Conservation (phyloP, 2,329 filamentous ascomycete genomes). For the Colletotrichum coccodes region DNA sequence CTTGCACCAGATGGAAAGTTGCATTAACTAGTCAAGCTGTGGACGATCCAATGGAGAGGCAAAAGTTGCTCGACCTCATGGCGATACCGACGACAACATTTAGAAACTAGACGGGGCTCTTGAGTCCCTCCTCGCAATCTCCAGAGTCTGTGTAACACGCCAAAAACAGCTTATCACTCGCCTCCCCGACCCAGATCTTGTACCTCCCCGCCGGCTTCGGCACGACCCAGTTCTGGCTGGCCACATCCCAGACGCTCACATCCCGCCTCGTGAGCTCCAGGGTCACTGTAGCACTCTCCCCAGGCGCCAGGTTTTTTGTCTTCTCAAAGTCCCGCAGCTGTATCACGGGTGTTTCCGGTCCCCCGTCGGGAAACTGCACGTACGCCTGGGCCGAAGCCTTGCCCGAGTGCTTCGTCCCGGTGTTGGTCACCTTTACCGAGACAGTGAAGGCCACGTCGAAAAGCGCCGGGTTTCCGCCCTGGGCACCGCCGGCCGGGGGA, state of each 20-base stretch:
- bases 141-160: constrained; percentile 33
- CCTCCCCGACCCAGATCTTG: constrained; percentile 50
- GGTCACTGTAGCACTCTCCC: constrained; percentile 62
- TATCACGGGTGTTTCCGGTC: constrained; percentile 71
- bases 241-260: constrained; percentile 77
- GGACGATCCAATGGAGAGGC: too few species aligned
- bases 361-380: constrained; percentile 51
- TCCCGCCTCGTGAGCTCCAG: constrained; percentile 74
- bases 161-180: constrained; percentile 43
- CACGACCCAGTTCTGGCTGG: constrained; percentile 74
- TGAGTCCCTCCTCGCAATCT: constrained; percentile 21
- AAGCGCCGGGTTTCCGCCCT: constrained; percentile 75
- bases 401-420: constrained; percentile 53
- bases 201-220: constrained; percentile 48
- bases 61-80: background rate
- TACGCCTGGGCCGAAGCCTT: constrained; percentile 59
- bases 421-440: constrained; percentile 62
- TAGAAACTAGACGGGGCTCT: constrained; percentile 21
- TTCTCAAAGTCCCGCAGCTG: constrained; percentile 82
- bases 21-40: too few species aligned
- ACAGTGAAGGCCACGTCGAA: constrained; percentile 60
- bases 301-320: constrained; percentile 62
- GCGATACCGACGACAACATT: background rate
- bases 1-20: too few species aligned
- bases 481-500: constrained; percentile 73